Evolutionary conservation across 2,329 filamentous ascomycete genomes (phyloP).

Genomic region (Bipolaris sorokiniana): DNA sequence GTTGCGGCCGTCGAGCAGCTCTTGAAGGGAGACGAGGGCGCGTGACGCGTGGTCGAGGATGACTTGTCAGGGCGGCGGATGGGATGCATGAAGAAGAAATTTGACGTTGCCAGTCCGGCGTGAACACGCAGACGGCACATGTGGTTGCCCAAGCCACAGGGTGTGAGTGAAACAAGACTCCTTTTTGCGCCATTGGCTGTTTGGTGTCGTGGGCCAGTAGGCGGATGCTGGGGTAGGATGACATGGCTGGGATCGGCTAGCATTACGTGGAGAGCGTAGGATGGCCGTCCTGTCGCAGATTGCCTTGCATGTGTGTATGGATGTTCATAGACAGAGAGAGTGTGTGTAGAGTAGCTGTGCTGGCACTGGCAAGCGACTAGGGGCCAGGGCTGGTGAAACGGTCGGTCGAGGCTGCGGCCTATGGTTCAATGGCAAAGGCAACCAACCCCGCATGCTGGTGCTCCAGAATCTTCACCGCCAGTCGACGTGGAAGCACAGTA

Average conservation of each 20-base stretch:
- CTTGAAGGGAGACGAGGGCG: slow-evolving; percentile 46
- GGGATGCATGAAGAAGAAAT: slow-evolving; percentile 13
- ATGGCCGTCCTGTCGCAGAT: slow-evolving; percentile 1
- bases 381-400: slow-evolving; percentile 8
- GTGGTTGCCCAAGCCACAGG: slow-evolving; percentile 8
- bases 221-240: slow-evolving; percentile 2
- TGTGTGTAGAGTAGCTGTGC: not conserved
- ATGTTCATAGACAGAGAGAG: not conserved
- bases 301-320: not conserved
- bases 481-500: slow-evolving; percentile 2
- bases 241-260: slow-evolving; percentile 4
- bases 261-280: not conserved
- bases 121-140: slow-evolving; percentile 8
- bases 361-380: not conserved
- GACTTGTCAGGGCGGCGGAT: slow-evolving; percentile 6
- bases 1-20: slow-evolving; percentile 66
- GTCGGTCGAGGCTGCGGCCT: not conserved
- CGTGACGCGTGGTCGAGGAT: slow-evolving; percentile 5
- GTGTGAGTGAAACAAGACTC: slow-evolving; percentile 8
- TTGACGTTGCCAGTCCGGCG: slow-evolving; percentile 4
- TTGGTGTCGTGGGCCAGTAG: slow-evolving; percentile 12
- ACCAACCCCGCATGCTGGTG: slow-evolving; percentile 4
- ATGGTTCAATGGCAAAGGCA: no score
- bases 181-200: slow-evolving; percentile 30
- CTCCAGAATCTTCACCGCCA: slow-evolving; percentile 19